Evolutionary conservation across 148 eudicot genomes (phyloP).

Genomic region (Camellia japonica): DNA sequence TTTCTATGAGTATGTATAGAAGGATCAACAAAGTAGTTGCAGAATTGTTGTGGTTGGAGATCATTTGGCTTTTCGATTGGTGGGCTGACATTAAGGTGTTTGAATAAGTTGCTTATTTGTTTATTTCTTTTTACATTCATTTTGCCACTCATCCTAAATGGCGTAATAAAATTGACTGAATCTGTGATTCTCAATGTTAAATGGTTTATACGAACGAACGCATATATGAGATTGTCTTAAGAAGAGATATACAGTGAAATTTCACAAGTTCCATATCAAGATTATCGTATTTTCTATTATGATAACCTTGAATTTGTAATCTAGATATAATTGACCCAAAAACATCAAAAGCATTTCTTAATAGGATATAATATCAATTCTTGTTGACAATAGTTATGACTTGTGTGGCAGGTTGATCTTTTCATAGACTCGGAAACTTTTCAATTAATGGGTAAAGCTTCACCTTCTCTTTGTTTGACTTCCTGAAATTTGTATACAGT

Average conservation of each 20-base stretch:
- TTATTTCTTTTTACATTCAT: background rate
- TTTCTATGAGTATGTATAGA: slow-evolving; percentile 53
- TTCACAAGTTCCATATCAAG: too few species aligned
- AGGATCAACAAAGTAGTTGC: slow-evolving; percentile 53
- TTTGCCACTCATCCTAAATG: background rate
- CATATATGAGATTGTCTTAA: too few species aligned
- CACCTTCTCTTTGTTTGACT: background rate
- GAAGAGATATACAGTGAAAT: too few species aligned
- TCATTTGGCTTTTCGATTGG: slow-evolving; percentile 86
- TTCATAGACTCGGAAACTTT: slow-evolving; percentile 72
- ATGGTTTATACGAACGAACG: background rate
- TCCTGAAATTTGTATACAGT: too few species aligned
- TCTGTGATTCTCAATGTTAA: background rate
- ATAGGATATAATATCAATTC: background rate
- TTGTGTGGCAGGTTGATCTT: slow-evolving; percentile 62
- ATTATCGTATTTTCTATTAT: background rate
- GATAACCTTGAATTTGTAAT: background rate
- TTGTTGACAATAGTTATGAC: background rate
- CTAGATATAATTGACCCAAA: too few species aligned
- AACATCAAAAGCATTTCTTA: background rate
- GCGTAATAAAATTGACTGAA: background rate
- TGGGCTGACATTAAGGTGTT: slow-evolving; percentile 81
- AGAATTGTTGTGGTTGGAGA: slow-evolving; percentile 67
- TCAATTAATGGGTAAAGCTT: slow-evolving; percentile 63
- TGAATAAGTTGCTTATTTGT: background rate